These are phyloP conservation scores for Musa balbisiana DNA, from an alignment of 202 grass and related monocot genomes.

Conservation along the genomic window DNA sequence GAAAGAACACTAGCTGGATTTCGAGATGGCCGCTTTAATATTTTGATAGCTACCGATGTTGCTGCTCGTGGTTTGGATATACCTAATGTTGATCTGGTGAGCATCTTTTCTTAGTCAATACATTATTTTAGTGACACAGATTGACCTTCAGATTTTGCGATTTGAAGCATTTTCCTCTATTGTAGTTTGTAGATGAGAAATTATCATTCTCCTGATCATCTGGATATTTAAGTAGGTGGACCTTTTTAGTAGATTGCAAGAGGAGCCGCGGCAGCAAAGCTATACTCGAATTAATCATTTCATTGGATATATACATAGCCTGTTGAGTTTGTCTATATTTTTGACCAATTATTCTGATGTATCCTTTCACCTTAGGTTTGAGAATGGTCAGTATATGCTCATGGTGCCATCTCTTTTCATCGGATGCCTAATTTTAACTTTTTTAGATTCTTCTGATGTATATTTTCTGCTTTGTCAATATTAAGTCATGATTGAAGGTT, in stretches of 20 bases:
- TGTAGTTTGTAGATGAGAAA: not conserved
- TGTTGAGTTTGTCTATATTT: not conserved
- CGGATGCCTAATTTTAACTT: not conserved
- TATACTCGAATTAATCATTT: not conserved
- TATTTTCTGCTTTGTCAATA: not conserved
- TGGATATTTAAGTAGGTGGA: not conserved
- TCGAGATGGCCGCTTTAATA: slow-evolving; percentile 24
- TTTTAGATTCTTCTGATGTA: too few relatives aligned
- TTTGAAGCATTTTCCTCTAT: not conserved
- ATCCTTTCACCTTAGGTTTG: not conserved
- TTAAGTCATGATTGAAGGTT: not conserved
- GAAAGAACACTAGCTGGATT: slow-evolving; percentile 20
- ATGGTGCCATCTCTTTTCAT: not conserved
- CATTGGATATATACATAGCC: too few relatives aligned
- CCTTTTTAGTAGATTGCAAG: not conserved
- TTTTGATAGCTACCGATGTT: slow-evolving; percentile 20
- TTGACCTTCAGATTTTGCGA: not conserved
- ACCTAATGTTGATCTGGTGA: slow-evolving; percentile 24
- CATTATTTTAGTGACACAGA: not conserved
- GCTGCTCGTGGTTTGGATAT: slow-evolving; percentile 24
- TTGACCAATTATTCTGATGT: not conserved
- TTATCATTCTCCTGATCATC: not conserved
- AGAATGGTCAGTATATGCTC: not conserved
- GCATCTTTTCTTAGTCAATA: not conserved
- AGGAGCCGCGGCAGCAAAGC: too few relatives aligned